Evolutionary conservation across 352 stramenopile genomes (phyloP).

Genomic region (Aphanomyces cochlioides): DNA sequence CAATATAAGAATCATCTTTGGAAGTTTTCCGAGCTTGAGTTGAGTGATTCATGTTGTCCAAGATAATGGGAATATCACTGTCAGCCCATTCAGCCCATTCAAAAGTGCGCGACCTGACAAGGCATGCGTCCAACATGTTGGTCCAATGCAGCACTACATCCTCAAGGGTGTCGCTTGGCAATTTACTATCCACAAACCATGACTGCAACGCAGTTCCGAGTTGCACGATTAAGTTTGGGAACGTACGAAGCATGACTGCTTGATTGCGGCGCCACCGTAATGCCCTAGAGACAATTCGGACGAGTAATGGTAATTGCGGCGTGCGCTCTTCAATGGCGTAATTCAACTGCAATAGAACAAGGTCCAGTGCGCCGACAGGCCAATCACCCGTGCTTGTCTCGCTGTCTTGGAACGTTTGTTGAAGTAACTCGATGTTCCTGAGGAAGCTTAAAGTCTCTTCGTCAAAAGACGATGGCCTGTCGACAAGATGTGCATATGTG

Average conservation of each 20-base stretch:
- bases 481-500: not conserved
- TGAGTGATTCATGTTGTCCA: constrained; percentile 14
- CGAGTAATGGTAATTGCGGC: not conserved
- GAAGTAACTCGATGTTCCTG: constrained; percentile 13
- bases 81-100: constrained; percentile 17
- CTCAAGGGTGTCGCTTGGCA: not conserved
- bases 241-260: constrained; percentile 6
- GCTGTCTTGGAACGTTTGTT: not conserved
- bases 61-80: not conserved
- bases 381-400: constrained; percentile 20
- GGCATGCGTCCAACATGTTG: constrained; percentile 22
- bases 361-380: constrained; percentile 15
- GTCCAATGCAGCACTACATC: constrained; percentile 11
- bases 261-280: constrained; percentile 27
- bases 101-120: constrained; percentile 18
- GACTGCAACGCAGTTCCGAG: not conserved
- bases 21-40: too few relatives aligned
- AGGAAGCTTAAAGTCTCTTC: constrained; percentile 7
- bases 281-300: constrained; percentile 18
- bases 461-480: not conserved
- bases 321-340: not conserved
- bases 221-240: not conserved
- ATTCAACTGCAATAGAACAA: constrained; percentile 9
- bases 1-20: too few relatives aligned
- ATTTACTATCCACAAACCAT: not conserved